Evolutionary conservation across 2,329 filamentous ascomycete genomes (phyloP).

Genomic region (Fusarium annulatum): DNA sequence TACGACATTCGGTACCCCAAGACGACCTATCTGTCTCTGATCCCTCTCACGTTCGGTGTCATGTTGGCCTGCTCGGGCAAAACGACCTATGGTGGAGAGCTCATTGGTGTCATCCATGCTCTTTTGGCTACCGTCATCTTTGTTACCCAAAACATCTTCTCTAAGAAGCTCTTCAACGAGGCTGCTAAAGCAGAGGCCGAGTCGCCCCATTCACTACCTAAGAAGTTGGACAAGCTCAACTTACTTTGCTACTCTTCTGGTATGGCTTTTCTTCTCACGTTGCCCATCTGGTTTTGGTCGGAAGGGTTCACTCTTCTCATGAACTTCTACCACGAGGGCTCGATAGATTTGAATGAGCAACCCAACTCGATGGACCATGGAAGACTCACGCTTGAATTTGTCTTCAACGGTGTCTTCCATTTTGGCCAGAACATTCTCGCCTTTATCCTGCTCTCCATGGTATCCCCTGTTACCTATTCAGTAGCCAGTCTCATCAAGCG

Average conservation of each 20-base stretch:
- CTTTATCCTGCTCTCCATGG: slow-evolving; percentile 90
- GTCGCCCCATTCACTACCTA: slow-evolving; percentile 67
- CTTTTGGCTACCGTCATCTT: slow-evolving; percentile 93
- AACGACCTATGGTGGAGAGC: slow-evolving; percentile 79
- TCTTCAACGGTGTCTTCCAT: slow-evolving; percentile 97
- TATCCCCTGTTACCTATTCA: slow-evolving; percentile 96
- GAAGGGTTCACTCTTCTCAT: slow-evolving; percentile 83
- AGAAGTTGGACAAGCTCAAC: slow-evolving; percentile 96
- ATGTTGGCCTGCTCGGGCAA: slow-evolving; percentile 95
- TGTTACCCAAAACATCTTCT: slow-evolving; percentile 98
- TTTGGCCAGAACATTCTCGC: slow-evolving; percentile 97
- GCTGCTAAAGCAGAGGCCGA: slow-evolving; percentile 87
- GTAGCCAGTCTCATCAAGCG: slow-evolving; percentile 96
- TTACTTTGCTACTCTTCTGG: slow-evolving; percentile 97
- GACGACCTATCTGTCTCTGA: slow-evolving; percentile 86
- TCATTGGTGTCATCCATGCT: slow-evolving; percentile 89
- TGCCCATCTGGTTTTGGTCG: slow-evolving; percentile 92
- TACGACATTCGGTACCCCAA: slow-evolving; percentile 89
- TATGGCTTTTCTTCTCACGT: slow-evolving; percentile 86
- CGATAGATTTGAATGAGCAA: slow-evolving; percentile 68
- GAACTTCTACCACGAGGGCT: slow-evolving; percentile 85
- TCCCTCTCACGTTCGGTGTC: slow-evolving; percentile 94
- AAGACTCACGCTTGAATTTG: slow-evolving; percentile 81
- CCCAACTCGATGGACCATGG: slow-evolving; percentile 81
- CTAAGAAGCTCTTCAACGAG: slow-evolving; percentile 97